Conservation (phyloP, 2,329 filamentous ascomycete species). For the Pyrenochaeta sp. region DNA sequence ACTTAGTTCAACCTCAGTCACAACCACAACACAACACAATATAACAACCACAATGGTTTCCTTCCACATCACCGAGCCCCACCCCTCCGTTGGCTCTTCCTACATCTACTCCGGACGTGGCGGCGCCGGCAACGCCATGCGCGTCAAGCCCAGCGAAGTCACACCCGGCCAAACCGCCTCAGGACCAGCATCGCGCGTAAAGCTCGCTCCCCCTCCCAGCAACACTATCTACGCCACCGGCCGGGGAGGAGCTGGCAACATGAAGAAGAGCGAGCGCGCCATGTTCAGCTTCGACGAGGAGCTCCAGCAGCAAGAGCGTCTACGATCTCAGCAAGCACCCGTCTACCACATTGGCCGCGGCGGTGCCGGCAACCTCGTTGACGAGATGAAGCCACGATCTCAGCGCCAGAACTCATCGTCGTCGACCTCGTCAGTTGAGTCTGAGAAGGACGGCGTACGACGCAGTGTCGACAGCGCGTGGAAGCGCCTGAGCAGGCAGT, state of each 20-base stretch:
- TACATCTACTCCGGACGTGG: conserved; percentile 65
- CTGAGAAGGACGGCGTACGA: conserved; percentile 40
- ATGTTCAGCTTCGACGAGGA: conserved; percentile 76
- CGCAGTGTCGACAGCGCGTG: conserved; percentile 48
- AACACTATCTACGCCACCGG: conserved; percentile 69
- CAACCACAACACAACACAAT: conserved; percentile 13
- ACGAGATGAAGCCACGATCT: conserved; percentile 46
- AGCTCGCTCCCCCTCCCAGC: conserved; percentile 56
- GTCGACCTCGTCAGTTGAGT: conserved; percentile 36
- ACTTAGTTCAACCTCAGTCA: conserved; percentile 12
- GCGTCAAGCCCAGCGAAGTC: conserved; percentile 63
- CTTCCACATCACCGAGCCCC: conserved; percentile 68
- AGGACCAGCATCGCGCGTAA: conserved; percentile 59
- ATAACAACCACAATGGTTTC: conserved; percentile 45
- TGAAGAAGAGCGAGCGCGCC: conserved; percentile 61
- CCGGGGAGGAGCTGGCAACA: conserved; percentile 73
- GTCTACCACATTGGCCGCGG: conserved; percentile 71
- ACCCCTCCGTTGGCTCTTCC: conserved; percentile 63
- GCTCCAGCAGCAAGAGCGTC: conserved; percentile 64
- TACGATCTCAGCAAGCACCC: conserved; percentile 64
- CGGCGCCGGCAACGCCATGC: conserved; percentile 66
- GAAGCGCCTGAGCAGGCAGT: conserved; percentile 44
- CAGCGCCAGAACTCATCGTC: conserved; percentile 42
- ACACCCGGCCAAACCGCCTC: conserved; percentile 57
- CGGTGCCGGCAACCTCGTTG: conserved; percentile 64